Evolutionary conservation across 2,329 filamentous ascomycete genomes (phyloP).

Genomic region (Hypoxylon sp.): DNA sequence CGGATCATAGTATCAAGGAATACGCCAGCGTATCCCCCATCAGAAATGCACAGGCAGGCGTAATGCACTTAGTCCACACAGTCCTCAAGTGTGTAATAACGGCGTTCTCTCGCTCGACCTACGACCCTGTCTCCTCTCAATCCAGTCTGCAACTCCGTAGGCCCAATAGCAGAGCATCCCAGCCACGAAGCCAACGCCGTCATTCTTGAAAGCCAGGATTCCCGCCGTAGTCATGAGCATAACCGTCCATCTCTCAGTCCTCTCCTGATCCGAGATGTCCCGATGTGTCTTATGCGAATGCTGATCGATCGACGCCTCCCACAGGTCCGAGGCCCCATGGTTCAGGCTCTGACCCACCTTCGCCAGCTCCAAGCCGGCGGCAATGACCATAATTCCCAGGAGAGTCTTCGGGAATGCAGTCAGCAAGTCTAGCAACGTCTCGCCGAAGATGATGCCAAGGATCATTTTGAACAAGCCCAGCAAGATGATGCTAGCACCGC

Average conservation of each 20-base stretch:
- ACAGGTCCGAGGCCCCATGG: conserved; percentile 71
- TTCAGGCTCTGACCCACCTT: conserved; percentile 88
- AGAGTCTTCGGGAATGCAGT: conserved; percentile 79
- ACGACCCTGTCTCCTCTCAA: conserved; percentile 45
- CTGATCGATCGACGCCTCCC: conserved; percentile 64
- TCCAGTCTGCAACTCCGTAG: conserved; percentile 63
- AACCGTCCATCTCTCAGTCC: conserved; percentile 82
- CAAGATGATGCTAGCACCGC: conserved; percentile 84
- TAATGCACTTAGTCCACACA: background rate
- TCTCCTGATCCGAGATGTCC: conserved; percentile 74
- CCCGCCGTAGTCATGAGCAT: conserved; percentile 90
- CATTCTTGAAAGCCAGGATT: conserved; percentile 88
- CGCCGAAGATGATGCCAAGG: conserved; percentile 80
- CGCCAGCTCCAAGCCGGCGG: conserved; percentile 87
- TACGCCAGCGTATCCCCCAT: background rate
- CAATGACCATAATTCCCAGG: conserved; percentile 89
- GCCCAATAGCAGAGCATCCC: conserved; percentile 84
- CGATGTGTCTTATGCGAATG: conserved; percentile 60
- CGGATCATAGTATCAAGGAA: conserved; percentile 7
- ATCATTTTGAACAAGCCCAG: conserved; percentile 81
- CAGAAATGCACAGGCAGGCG: background rate
- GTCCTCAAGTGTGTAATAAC: conserved; percentile 43
- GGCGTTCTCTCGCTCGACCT: conserved; percentile 51
- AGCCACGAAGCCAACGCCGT: conserved; percentile 86
- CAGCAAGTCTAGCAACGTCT: conserved; percentile 78